These are phyloP conservation scores for Plasmodium vivax DNA, from an alignment of 169 alveolate species.

Conservation along the genomic window DNA sequence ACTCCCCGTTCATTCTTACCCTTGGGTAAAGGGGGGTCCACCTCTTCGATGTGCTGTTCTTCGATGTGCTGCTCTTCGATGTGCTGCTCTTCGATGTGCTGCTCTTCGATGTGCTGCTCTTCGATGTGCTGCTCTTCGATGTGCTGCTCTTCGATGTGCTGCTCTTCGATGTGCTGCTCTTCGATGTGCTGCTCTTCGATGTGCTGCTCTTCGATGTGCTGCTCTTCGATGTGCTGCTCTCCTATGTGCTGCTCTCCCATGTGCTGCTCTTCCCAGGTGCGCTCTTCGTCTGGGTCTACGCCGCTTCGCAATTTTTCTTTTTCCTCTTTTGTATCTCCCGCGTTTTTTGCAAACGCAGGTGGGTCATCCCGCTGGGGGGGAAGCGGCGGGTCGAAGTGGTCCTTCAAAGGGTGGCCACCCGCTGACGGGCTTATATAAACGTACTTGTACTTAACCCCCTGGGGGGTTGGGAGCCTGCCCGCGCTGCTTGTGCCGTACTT, in stretches of 20 bases:
- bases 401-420: neutral
- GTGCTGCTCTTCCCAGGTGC: neutral
- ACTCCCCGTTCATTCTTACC: neutral
- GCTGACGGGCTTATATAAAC: constrained; percentile 6
- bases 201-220: no score
- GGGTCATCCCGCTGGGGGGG: neutral
- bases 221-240: no score
- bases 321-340: neutral
- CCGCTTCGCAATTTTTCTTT: neutral
- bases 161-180: no score
- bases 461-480: neutral
- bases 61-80: no score
- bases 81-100: no score
- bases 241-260: neutral
- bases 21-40: neutral
- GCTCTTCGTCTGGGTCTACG: neutral
- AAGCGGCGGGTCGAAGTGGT: neutral
- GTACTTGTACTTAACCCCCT: constrained; percentile 23
- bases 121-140: no score
- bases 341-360: neutral
- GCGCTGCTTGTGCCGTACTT: constrained; percentile 35
- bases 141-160: no score
- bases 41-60: no score
- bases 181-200: no score
- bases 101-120: no score